Evolutionary conservation across 352 stramenopile species (phyloP).

Genomic region (Globisporangium spiculum): DNA sequence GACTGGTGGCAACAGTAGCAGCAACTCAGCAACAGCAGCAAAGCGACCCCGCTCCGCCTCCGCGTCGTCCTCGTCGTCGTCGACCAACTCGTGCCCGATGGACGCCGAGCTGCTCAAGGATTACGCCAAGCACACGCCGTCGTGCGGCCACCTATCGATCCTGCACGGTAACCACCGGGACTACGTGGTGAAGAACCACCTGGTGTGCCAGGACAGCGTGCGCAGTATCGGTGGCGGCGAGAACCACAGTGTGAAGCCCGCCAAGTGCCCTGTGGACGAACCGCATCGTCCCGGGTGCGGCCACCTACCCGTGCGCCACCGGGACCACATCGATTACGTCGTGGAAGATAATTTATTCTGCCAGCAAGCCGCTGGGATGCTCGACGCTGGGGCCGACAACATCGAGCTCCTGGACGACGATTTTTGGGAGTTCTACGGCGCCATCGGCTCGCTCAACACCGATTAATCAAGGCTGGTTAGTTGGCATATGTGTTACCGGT

Average conservation of each 20-base stretch:
- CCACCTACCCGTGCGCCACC: constrained; percentile 68
- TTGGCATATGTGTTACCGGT: background rate
- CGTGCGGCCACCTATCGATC: constrained; percentile 74
- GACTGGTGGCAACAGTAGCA: background rate
- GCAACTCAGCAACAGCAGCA: background rate
- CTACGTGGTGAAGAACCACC: constrained; percentile 81
- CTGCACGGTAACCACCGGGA: constrained; percentile 76
- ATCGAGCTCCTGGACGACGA: constrained; percentile 73
- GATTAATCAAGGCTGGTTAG: constrained; percentile 11
- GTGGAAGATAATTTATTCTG: constrained; percentile 81
- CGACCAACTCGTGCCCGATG: constrained; percentile 15
- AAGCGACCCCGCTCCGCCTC: constrained; percentile 2
- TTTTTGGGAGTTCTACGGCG: constrained; percentile 83
- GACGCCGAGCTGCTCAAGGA: constrained; percentile 38
- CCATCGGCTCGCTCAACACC: constrained; percentile 55
- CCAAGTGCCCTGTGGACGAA: constrained; percentile 31
- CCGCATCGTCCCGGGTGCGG: constrained; percentile 66
- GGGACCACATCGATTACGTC: constrained; percentile 83
- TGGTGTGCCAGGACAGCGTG: constrained; percentile 75
- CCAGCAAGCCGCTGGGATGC: constrained; percentile 46
- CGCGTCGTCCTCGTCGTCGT: background rate
- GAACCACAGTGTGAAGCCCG: constrained; percentile 16
- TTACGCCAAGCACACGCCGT: constrained; percentile 60
- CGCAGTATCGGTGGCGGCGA: constrained; percentile 22
- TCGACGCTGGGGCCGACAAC: constrained; percentile 50